phyloP scores from a whole-genome alignment of 495 filamentous ascomycete species.

The Penicillium manginii region DNA sequence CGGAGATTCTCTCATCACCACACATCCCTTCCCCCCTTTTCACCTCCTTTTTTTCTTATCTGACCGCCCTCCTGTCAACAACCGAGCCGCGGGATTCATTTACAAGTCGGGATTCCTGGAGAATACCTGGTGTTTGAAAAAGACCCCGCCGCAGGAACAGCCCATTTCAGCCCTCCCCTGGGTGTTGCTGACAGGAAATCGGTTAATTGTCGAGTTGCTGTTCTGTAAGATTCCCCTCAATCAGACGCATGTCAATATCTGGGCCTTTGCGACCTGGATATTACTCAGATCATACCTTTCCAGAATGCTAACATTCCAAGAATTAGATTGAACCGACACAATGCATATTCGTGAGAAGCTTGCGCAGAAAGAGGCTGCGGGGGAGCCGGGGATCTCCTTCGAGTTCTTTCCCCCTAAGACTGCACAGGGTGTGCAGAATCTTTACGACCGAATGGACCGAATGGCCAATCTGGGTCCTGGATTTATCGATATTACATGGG shows the following conservation, averaged over 20 bases:
- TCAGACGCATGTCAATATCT: no score
- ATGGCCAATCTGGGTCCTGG: conserved; percentile 93
- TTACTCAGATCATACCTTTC: not conserved
- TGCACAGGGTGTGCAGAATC: conserved; percentile 94
- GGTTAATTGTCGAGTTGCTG: conserved; percentile 3
- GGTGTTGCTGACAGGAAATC: conserved; percentile 16
- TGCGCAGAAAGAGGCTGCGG: conserved; percentile 73
- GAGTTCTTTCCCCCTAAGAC: conserved; percentile 99
- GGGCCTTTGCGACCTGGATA: no score
- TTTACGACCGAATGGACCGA: conserved; percentile 99
- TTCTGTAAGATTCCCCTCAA: not conserved
- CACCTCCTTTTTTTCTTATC: not conserved
- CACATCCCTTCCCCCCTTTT: conserved; percentile 9
- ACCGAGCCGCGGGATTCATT: conserved; percentile 5
- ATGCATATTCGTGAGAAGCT: conserved; percentile 96
- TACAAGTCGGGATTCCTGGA: conserved; percentile 9
- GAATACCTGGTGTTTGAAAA: conserved; percentile 24
- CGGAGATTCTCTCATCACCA: conserved; percentile 10
- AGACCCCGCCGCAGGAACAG: conserved; percentile 16
- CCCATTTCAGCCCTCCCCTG: conserved; percentile 14
- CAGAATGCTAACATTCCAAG: conserved; percentile 13
- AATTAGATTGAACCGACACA: conserved; percentile 28
- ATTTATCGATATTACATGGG: conserved; percentile 99
- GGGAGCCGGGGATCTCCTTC: conserved; percentile 90
- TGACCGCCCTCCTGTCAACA: conserved; percentile 12